Evolutionary conservation across 2,329 filamentous ascomycete species (phyloP).

Genomic region (Teratosphaeria destructans): DNA sequence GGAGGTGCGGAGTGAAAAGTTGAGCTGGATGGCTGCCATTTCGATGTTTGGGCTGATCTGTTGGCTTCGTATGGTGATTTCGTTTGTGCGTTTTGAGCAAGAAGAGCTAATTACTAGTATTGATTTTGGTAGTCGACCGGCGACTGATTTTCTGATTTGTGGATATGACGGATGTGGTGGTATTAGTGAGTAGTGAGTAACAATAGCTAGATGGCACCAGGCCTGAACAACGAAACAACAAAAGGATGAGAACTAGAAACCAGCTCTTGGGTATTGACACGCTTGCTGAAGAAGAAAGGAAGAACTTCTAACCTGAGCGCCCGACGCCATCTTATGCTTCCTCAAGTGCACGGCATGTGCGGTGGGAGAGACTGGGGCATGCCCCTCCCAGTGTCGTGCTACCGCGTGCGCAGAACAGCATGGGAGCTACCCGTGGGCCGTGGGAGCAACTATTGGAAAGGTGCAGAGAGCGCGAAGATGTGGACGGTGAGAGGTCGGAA

Average conservation of each 20-base stretch:
- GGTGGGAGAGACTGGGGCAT: background rate
- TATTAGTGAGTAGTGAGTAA: slow-evolving; percentile 18
- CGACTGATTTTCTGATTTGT: slow-evolving; percentile 19
- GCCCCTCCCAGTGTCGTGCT: slow-evolving; percentile 4
- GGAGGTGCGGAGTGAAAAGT: slow-evolving; percentile 92
- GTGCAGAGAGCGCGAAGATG: slow-evolving; percentile 18
- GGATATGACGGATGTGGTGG: slow-evolving; percentile 10
- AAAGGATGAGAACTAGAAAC: slow-evolving; percentile 36
- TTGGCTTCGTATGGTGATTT: slow-evolving; percentile 14
- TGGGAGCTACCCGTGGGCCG: background rate
- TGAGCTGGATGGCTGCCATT: slow-evolving; percentile 88
- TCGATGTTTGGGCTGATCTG: slow-evolving; percentile 11
- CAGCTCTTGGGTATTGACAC: slow-evolving; percentile 40
- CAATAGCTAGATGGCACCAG: slow-evolving; percentile 32
- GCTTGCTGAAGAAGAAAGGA: slow-evolving; percentile 38
- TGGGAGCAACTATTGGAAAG: slow-evolving; percentile 16
- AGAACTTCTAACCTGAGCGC: slow-evolving; percentile 3
- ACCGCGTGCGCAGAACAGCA: slow-evolving; percentile 5
- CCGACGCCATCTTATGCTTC: background rate
- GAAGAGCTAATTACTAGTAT: slow-evolving; percentile 37
- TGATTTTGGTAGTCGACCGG: slow-evolving; percentile 20
- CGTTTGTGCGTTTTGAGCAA: slow-evolving; percentile 33
- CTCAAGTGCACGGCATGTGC: slow-evolving; percentile 3
- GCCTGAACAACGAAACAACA: slow-evolving; percentile 33
- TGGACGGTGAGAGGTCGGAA: background rate